phyloP scores from a whole-genome alignment of 495 filamentous ascomycete genomes.

The Rostrohypoxylon terebratum region DNA sequence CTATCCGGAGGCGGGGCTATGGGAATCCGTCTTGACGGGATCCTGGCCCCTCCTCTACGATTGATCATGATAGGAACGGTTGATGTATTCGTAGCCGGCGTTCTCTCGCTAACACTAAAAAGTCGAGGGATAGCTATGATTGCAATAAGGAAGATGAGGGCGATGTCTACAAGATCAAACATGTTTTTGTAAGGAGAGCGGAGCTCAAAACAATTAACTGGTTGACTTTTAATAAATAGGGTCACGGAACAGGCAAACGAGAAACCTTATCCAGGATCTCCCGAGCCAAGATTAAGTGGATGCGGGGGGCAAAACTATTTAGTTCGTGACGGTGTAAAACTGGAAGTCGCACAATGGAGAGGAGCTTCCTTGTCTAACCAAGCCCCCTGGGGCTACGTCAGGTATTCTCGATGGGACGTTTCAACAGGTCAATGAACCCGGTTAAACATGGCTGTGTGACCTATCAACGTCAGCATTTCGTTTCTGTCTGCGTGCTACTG shows the following conservation, averaged over 20 bases:
- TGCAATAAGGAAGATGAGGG: constrained; percentile 12
- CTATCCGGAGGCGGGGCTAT: constrained; percentile 12
- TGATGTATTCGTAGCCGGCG: constrained; percentile 1
- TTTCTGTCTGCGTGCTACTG: neutral
- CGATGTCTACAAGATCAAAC: constrained; percentile 7
- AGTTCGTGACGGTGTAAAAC: neutral
- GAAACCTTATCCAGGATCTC: neutral
- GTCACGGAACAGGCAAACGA: neutral
- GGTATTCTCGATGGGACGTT: constrained; percentile 1
- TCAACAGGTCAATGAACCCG: neutral
- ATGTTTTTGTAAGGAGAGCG: constrained; percentile 14
- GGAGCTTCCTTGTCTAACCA: neutral
- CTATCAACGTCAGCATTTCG: constrained; percentile 4
- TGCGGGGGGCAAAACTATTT: neutral
- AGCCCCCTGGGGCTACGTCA: neutral
- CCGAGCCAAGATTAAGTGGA: neutral
- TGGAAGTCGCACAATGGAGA: neutral
- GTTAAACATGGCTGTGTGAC: constrained; percentile 1
- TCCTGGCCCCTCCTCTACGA: constrained; percentile 32
- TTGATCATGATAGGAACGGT: constrained; percentile 30
- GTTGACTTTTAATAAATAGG: neutral
- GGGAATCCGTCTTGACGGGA: constrained; percentile 30
- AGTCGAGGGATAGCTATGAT: constrained; percentile 18
- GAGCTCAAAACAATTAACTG: neutral
- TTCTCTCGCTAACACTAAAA: neutral